Base-by-base conservation (phyloP, 2,329 filamentous ascomycete genomes). In the Hawksworthiomyces lignivorus region DNA sequence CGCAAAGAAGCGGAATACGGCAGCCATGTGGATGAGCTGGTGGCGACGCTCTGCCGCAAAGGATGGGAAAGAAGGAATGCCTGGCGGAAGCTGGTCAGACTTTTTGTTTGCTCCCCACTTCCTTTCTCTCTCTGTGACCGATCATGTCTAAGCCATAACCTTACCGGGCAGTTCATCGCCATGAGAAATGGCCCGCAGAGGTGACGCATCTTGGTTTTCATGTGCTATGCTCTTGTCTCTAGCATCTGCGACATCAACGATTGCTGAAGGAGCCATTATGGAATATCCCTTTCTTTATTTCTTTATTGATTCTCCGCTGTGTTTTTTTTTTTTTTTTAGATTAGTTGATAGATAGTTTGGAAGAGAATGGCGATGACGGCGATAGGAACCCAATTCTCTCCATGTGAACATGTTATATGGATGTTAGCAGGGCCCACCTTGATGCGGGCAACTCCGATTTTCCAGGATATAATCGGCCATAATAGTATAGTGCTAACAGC, bases 1-100 rank as follows among this genome's bases (percentile, higher is more conserved):
- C 1, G 79, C 69, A 55, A 82, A 83, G 50, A 78, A 69, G 15
- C 80, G 74, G 60, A 84, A 84, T n/a, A 74, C 75, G 8, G 74
- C 72, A 4, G 80, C 78, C 70, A 82, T 82, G 59, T 84, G 80
- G 21, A 75, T 64, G 9, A 82, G 65, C 44, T 78, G 76, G 67
- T 82, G 82, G 52, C 69, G 68, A 17, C 82, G 75, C 44, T 84
- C 60, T 30, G 56, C 58, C 7, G 54, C 54, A 43, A 57, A 64
- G 26, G 52, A 59, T 18, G 57, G 54, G 49, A 70, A 70, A 2
- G 54, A 60, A 7, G 68, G 68, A 37, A 70, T 68, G 28, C 62
- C 67, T 63, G 43, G 12, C 5, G 7, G 14, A n/a, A 15, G 30
- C 36, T 19, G 12, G 35, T 17, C 6, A 38, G 34, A 9, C 17